phyloP scores from a whole-genome alignment of 2,329 filamentous ascomycete species.

The Rhynchosporium graminicola region DNA sequence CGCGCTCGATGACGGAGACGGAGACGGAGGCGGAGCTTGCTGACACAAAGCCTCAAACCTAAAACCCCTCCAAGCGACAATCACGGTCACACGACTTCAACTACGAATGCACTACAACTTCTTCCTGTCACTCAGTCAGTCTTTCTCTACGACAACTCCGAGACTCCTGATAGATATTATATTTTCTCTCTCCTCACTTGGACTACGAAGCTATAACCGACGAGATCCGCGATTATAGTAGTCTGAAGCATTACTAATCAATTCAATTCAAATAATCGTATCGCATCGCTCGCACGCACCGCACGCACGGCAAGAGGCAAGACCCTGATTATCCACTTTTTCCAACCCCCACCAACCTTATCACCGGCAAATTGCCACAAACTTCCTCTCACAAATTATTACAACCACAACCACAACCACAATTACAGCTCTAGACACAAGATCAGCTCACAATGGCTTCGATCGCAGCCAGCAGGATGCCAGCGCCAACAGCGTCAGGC shows the following conservation, averaged over 20 bases:
- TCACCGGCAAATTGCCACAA: constrained; percentile 17
- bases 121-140: too few relatives aligned
- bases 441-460: constrained; percentile 48
- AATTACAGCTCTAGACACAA: neutral
- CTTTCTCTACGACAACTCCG: neutral
- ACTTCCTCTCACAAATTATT: neutral
- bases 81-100: neutral
- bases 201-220: neutral
- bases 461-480: constrained; percentile 43
- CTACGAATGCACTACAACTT: too few relatives aligned
- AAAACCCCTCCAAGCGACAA: constrained; percentile 4
- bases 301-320: neutral
- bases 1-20: neutral
- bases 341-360: constrained; percentile 15
- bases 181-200: neutral
- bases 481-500: constrained; percentile 23
- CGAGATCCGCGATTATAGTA: neutral
- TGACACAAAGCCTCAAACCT: neutral
- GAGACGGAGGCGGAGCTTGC: neutral
- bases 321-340: constrained; percentile 12
- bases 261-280: neutral
- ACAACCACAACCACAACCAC: constrained; percentile 1
- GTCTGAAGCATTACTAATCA: constrained; percentile 8
- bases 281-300: too few relatives aligned
- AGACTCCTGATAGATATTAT: neutral